Evolutionary conservation across 2,329 filamentous ascomycete species (phyloP).

Genomic region (Phaeosphaeria sp.): DNA sequence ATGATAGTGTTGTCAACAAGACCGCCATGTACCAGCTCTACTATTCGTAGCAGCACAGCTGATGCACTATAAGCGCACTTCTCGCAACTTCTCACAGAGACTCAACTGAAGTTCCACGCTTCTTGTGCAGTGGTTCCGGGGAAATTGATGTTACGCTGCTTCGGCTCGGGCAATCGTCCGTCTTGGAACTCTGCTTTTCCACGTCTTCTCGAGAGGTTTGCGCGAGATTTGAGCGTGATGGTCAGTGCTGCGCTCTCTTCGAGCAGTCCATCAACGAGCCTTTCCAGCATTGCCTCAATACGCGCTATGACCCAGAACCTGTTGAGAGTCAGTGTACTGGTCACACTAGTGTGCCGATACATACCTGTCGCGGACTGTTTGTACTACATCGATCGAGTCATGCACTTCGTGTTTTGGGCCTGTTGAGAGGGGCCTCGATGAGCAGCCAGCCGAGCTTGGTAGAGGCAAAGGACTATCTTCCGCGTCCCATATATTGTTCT

Average conservation of each 20-base stretch:
- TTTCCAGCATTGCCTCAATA: conserved; percentile 64
- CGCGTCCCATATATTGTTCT: conserved; percentile 12
- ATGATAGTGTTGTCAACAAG: conserved; percentile 56
- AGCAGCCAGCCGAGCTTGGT: neutral
- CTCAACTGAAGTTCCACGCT: conserved; percentile 64
- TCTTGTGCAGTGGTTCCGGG: conserved; percentile 63
- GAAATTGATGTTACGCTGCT: conserved; percentile 51
- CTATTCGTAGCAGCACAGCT: conserved; percentile 63
- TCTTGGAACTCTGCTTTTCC: conserved; percentile 1
- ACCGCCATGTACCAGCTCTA: conserved; percentile 62
- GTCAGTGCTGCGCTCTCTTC: conserved; percentile 54
- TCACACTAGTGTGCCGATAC: neutral
- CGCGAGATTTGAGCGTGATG: conserved; percentile 56
- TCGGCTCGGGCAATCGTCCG: conserved; percentile 19
- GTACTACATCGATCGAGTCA: neutral
- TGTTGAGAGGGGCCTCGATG: neutral
- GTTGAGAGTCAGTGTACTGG: conserved; percentile 8
- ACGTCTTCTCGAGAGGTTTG: conserved; percentile 27
- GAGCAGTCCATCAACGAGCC: conserved; percentile 60
- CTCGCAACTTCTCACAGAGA: neutral
- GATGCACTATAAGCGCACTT: conserved; percentile 12
- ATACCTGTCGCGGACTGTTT: conserved; percentile 21
- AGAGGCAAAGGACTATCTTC: conserved; percentile 6
- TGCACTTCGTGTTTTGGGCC: neutral
- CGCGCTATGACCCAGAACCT: conserved; percentile 55